Evolutionary conservation across 2,329 filamentous ascomycete species (phyloP), one percentile per base, ranked within the genome.

Genomic region (Xylaria multiplex): DNA sequence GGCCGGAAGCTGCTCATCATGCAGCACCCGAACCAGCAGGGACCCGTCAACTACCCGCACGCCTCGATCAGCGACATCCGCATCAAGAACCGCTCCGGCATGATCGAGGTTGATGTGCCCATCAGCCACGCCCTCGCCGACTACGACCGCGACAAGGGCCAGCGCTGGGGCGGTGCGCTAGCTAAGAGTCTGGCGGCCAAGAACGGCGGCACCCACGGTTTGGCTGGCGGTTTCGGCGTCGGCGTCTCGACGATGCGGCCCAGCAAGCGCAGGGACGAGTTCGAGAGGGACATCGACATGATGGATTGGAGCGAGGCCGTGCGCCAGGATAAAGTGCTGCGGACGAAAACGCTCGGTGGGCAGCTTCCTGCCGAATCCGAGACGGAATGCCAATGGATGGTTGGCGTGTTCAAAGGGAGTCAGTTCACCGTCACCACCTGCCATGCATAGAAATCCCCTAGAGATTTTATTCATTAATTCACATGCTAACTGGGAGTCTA

Each of bases 31-130:
- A 94, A 94, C 80, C 91, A 88, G 64, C 83, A 86, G 46, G 85
- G 90, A 69, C 76, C 79, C 11, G 74, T 79, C 53, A 78, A 76
- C 59, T 72, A 77, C 59, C 84, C 87, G 6, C 91, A 91, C 79
- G 86, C 86, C 61, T 84, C 87, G 24, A 91, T 95, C 11, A 82
- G 87, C 16, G 88, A 91, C 73, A 83, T 98, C 74, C 93, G 95
- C 71, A 82, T 97, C 77, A 99, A 98, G 82, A 86, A 90, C 14
- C 82, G 86, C 63, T 88, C 92, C 0, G 94, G 94, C 62, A 92
- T 97, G 81, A 84, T 97, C 63, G 96, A 99, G 80, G 84, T 98
- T 59, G 96, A 99, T 77, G 86, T 97, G n/a, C 93, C 93, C 4
- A 84, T 97, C 72, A 88, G 90, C 81, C 89, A 89, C 68, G 82